Base-by-base conservation (phyloP, 1,284 basidiomycete genomes). In the Heterobasidion irregulare region DNA sequence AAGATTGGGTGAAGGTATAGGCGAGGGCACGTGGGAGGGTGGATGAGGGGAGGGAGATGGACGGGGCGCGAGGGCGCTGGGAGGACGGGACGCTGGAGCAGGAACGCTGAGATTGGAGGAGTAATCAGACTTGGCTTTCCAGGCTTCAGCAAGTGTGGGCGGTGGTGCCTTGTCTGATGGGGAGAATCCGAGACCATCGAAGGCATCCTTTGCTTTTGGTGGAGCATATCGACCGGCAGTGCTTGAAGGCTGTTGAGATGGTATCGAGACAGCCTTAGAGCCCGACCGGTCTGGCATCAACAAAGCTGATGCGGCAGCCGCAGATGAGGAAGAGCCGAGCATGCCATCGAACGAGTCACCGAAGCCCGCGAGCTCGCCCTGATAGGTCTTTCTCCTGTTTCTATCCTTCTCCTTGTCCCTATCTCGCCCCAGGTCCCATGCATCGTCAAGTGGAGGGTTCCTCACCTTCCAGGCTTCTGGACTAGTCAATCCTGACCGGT, bases 141-240 rank as follows among this genome's bases (percentile, higher is more conserved):
- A 75, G 35, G 84, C 87, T 63, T 90, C 86, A n/a, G 79, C 88
- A 4, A 90, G 72, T 1, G 88, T 90, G 26, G 81, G 85, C 16
- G 79, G 72, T 5, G 77, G 73, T 51, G 72, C 73, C 18, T 70
- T 72, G 47, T 72, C 64, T 8, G 76, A 66, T 19, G 69, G 60
- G 55, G 71, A 66, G 15, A 88, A 63, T 6, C 84, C 87, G 41
- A 92, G 71, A 10, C 85, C 88, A 49, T 87, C 86, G 61, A 92
- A 92, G 2, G 89, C 89, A 66, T 91, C 88, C 58, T 77, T 83
- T 32, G 74, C 72, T 54, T 73, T 56, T n/a, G 43, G 46, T 35
- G 26, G 19, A 47, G 36, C 43, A 19, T 16, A 44, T n/a, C 34
- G 38, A 18, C 19, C 32, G 50, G 49, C 56, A n/a, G 41, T 33